phyloP scores from a whole-genome alignment of 306 rosid species.

The Herpetospermum pedunculosum region DNA sequence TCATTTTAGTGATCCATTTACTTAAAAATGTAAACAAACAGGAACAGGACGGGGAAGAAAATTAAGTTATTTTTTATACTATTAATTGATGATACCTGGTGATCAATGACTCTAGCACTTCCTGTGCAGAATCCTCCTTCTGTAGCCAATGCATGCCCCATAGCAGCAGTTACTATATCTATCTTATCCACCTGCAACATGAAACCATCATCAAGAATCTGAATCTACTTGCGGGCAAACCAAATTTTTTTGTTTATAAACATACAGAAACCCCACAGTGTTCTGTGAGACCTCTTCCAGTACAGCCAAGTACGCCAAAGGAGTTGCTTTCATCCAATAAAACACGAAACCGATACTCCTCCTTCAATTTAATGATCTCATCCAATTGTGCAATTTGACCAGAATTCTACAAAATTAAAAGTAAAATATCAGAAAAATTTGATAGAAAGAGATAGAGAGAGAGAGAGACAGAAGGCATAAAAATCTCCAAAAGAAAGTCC shows the following conservation, averaged over 20 bases:
- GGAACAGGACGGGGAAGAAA: background rate
- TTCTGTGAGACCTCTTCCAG: constrained; percentile 93
- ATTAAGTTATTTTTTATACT: background rate
- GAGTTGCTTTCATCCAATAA: constrained; percentile 97
- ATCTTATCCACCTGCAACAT: constrained; percentile 66
- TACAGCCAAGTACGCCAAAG: constrained; percentile 80
- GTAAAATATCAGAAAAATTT: background rate
- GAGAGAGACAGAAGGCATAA: background rate
- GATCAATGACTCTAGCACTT: constrained; percentile 84
- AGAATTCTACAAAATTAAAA: constrained; percentile 54
- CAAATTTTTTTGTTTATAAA: constrained; percentile 6
- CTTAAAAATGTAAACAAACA: background rate
- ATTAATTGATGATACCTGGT: constrained; percentile 42
- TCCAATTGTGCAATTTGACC: constrained; percentile 91
- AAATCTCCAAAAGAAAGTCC: background rate
- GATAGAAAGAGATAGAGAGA: background rate
- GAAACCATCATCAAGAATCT: constrained; percentile 24
- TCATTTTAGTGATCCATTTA: background rate
- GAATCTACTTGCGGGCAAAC: background rate
- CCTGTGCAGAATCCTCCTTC: constrained; percentile 99
- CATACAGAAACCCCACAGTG: constrained; percentile 66
- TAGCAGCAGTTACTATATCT: constrained; percentile 89
- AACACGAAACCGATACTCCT: constrained; percentile 73
- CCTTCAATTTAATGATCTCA: constrained; percentile 85
- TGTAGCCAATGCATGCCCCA: constrained; percentile 95